Base-by-base conservation (phyloP, 805 yeast species). In the Starmerella tilneyi region DNA sequence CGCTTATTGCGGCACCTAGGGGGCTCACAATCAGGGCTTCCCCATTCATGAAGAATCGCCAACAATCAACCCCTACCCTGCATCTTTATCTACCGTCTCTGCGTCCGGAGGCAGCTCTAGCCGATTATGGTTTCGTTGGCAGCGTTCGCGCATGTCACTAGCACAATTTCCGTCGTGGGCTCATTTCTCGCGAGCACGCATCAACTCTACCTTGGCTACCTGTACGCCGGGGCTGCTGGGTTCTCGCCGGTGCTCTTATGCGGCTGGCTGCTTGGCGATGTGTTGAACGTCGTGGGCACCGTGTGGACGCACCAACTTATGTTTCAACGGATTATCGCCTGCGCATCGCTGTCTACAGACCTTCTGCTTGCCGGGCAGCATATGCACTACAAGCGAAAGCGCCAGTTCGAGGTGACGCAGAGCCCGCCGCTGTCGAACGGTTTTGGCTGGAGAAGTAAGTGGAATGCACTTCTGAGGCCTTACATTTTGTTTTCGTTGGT, bases 261-360 rank as follows among this genome's bases (percentile, higher is more conserved):
- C 9, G 52, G 61, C 31, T 61, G 62, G 58, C 56, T 61, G 6
- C 29, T 56, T 7, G 65, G 64, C 20, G 65, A 60, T 39, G 44
- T 60, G 24, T 44, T 55, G 44, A 61, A 60, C 47, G 53, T 59
- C 38, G 26, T 59, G 16, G 65, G 63, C 13, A 57, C 62, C 38
- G 54, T 54, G 32, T 53, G 59, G 51, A 56, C 61, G 20, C 53
- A 51, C 30, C 63, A 60, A 45, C 55, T 61, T 56, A 24, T 44
- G 12, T 61, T 61, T 46, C 65, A 61, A 46, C 51, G 50, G 41
- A 36, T 59, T 17, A 47, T 61, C 32, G 56, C 63, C 4, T 17
- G 45, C 11, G 53, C 51, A 12, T 54, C 56, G 16, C 49, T 57
- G 15, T 9, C 41, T 27, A 53, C 55, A 6, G 63, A 60, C 48